Conservation (phyloP, 208 protist species). For the Leptomonas seymouri region DNA sequence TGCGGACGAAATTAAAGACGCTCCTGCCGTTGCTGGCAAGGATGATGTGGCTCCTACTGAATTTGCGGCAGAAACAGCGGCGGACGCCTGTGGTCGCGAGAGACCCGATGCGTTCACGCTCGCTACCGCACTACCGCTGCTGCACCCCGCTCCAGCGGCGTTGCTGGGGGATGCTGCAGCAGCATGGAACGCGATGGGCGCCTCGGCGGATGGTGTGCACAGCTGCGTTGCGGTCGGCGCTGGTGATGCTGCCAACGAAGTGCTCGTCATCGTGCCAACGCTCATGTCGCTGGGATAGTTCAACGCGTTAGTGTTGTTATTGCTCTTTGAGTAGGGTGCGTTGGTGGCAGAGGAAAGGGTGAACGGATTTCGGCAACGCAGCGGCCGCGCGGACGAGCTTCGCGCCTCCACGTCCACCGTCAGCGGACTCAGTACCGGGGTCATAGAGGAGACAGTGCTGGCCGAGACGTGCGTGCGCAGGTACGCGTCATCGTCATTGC, state of each 20-base stretch:
- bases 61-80: not conserved
- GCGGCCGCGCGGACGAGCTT: not conserved
- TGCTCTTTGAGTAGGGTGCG: not conserved
- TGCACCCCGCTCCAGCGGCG: not conserved
- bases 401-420: constrained; percentile 11
- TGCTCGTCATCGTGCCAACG: not conserved
- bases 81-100: constrained; percentile 3
- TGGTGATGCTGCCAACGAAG: not conserved
- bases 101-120: not conserved
- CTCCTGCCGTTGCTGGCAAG: not conserved
- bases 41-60: not conserved
- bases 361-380: not conserved
- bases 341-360: not conserved
- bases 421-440: constrained; percentile 15
- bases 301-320: too few relatives aligned
- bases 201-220: constrained; percentile 1
- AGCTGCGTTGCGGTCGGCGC: constrained; percentile 3
- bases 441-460: constrained; percentile 14
- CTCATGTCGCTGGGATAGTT: not conserved
- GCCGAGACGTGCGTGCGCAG: constrained; percentile 19
- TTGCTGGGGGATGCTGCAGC: not conserved
- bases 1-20: not conserved
- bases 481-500: constrained; percentile 4
- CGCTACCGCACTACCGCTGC: not conserved
- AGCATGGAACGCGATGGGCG: not conserved